Evolutionary conservation across 2,329 filamentous ascomycete genomes (phyloP), one percentile per base, ranked within the genome.

Genomic region (Fusarium tjaetaba): DNA sequence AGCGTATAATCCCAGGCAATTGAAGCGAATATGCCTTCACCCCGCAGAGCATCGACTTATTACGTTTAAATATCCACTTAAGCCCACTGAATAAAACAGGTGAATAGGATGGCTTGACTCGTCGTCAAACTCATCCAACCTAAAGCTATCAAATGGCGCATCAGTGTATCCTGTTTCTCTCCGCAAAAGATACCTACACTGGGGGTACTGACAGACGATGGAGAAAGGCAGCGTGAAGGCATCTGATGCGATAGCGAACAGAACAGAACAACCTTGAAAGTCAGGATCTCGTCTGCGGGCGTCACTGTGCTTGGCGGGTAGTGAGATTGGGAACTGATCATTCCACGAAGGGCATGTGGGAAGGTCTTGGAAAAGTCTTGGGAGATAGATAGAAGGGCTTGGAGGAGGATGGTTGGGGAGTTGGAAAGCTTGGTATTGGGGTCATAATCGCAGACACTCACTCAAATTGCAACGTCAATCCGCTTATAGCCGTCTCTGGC

Each of bases 61-160:
- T 76, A 75, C 73, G 70, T 75, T 69, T 69, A n/a, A 28, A 71
- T 56, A 66, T 62, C 70, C 73, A 75, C 73, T 41, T 61, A 24
- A 66, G 28, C 56, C 70, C 67, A 34, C 67, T 64, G 43, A 67
- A 65, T 69, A 74, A 41, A 69, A 68, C 64, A 71, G 51, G 61
- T 32, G 39, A 58, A 46, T 24, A 61, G 56, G 38, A 41, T 58
- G 52, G 41, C 58, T 52, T 62, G 49, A 53, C 55, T 69, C 48
- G 42, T 46, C 36, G 24, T 32, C 53, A 30, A 26, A 32, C 39
- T 36, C 38, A 36, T 26, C 11, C 32, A 30, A 42, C 28, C 49
- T n/a, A 28, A 41, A 39, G 32, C 38, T 32, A 24, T n/a, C 22
- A 51, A 52, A 57, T 58, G 18, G 41, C 51, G 41, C 32, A 61